Base-by-base conservation (phyloP, 2,329 filamentous ascomycete species). In the Trichoderma gracile region DNA sequence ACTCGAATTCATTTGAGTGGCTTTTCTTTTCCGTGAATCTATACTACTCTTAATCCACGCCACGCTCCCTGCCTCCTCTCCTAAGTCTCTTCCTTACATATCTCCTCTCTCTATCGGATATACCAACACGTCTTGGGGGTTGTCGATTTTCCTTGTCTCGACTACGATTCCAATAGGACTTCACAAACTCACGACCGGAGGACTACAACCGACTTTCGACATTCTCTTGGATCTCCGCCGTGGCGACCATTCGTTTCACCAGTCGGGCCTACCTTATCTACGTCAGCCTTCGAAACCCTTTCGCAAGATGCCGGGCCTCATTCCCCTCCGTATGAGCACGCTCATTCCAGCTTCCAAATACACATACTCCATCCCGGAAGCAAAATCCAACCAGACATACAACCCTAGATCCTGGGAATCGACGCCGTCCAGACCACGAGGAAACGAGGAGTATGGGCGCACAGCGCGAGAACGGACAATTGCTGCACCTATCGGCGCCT, bases 281-380 rank as follows among this genome's bases (percentile, higher is more conserved):
- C 19, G 38, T 46, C 49, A 5, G 30, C 23, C 14, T 6, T 25
- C 49, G 15, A 40, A 25, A 10, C 17, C 15, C 25, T 4, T 45
- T 45, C 66, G 66, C 55, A 43, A 38, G 12, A 76, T 76, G 74
- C 62, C 69, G 27, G 72, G 73, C 21, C 67, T 75, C 33, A 75
- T 76, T 63, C 74, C 74, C 38, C 69, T 76, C 38, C 68, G 73
- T 57, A 72, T 76, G 38, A 69, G 70, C 50, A 61, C 60, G 62
- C 69, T 49, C 42, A 46, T 23, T 19, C 42, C 47, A 27, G 33
- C 53, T 10, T 49, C 56, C 56, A 63, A 57, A 17, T 57, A 57
- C 49, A 56, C 50, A 30, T 58, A 27, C 65, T 58, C n/a, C 50
- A 58, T 9, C 62, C 19, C 30, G 12, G 33, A 56, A 23, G 55